phyloP scores from a whole-genome alignment of 2,329 filamentous ascomycete species.

The Pseudogymnoascus sp. region DNA sequence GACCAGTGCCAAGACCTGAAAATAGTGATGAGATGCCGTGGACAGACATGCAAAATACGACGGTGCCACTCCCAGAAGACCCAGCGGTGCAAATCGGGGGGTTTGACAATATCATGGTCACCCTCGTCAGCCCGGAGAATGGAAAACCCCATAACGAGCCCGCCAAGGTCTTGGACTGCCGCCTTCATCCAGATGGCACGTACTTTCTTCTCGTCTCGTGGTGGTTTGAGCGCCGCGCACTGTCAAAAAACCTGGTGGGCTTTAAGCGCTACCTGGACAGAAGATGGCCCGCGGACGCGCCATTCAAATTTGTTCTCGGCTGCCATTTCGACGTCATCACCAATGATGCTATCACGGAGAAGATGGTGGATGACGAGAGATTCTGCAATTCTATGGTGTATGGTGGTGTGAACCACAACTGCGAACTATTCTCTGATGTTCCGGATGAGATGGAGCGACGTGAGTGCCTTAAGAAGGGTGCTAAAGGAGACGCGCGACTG shows the following conservation, averaged over 20 bases:
- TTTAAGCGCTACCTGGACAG: constrained; percentile 1
- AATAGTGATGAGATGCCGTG: background rate
- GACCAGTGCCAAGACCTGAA: background rate
- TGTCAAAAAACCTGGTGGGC: background rate
- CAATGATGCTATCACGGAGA: background rate
- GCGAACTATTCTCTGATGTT: background rate
- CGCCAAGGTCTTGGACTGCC: constrained; percentile 1
- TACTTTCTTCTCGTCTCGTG: background rate
- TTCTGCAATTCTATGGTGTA: background rate
- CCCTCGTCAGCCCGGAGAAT: background rate
- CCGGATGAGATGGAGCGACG: background rate
- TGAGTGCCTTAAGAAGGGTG: background rate
- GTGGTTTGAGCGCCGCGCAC: background rate
- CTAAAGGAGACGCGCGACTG: background rate
- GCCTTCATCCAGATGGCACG: background rate
- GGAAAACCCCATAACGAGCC: constrained; percentile 1
- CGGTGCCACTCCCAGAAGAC: background rate
- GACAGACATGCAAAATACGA: background rate
- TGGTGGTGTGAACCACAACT: background rate
- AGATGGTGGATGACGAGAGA: background rate
- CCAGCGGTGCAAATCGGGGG: background rate
- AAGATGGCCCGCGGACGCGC: background rate
- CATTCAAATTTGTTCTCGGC: constrained; percentile 2
- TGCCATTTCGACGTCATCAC: constrained; percentile 1
- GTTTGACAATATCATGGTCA: constrained; percentile 3